Conservation (phyloP, 495 filamentous ascomycete species). For the Alectoria sarmentosa region DNA sequence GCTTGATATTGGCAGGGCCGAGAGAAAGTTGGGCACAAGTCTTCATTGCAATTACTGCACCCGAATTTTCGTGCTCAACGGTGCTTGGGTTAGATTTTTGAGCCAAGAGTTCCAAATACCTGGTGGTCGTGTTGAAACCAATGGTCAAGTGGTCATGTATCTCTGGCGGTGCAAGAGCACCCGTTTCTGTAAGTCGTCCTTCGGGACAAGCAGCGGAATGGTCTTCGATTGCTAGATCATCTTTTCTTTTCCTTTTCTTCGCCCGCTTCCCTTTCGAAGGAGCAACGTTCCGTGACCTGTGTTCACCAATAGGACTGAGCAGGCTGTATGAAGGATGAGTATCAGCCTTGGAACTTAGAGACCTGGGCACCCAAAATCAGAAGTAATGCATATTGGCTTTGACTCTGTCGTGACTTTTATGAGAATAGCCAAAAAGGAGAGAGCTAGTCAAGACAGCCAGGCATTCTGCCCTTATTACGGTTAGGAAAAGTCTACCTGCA, state of each 20-base stretch:
- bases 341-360: not conserved
- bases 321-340: slow-evolving; percentile 34
- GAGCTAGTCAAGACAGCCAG: not conserved
- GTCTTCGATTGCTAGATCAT: slow-evolving; percentile 6
- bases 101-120: slow-evolving; percentile 43
- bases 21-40: not conserved
- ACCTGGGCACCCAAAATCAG: not conserved
- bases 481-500: slow-evolving; percentile 25
- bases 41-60: not conserved
- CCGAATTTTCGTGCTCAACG: not conserved
- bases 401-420: not conserved
- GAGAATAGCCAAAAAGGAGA: not conserved
- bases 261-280: slow-evolving; percentile 48
- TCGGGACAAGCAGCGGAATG: not conserved
- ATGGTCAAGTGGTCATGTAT: slow-evolving; percentile 44
- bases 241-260: slow-evolving; percentile 28
- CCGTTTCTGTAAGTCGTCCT: not conserved
- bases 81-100: slow-evolving; percentile 7
- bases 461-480: not conserved
- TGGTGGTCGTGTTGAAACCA: slow-evolving; percentile 51
- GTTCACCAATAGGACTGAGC: slow-evolving; percentile 47
- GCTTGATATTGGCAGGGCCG: not conserved
- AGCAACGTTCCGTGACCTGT: slow-evolving; percentile 40
- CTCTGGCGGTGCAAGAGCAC: not conserved
- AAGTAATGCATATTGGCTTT: not conserved